These are phyloP conservation scores for Raffaelea ambrosiae DNA, from an alignment of 2,329 filamentous ascomycete species.

Conservation along the genomic window DNA sequence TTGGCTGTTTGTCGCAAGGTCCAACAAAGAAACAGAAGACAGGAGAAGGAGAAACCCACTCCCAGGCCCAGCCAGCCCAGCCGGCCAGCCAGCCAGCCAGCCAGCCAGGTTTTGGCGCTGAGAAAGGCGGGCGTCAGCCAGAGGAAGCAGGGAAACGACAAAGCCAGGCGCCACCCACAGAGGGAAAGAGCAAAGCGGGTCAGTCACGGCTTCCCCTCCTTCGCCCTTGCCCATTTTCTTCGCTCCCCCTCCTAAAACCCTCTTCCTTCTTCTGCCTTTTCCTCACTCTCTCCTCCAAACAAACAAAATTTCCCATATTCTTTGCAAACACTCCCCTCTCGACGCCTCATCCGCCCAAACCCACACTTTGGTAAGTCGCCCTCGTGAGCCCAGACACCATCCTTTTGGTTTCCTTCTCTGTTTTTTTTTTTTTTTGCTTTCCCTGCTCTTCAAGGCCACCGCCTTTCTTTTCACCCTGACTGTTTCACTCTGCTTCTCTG, in stretches of 20 bases:
- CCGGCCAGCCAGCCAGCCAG: no score
- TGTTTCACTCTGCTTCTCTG: constrained; percentile 5
- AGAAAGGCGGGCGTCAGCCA: no score
- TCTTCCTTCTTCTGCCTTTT: constrained; percentile 1
- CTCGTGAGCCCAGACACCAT: neutral
- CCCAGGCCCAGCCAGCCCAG: no score
- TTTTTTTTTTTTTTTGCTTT: neutral
- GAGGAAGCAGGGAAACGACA: no score
- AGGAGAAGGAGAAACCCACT: no score
- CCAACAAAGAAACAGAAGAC: no score
- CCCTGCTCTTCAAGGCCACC: neutral
- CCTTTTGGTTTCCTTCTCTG: neutral
- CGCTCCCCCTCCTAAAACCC: neutral
- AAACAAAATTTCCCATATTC: neutral
- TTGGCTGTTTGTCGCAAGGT: no score
- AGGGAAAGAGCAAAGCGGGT: no score
- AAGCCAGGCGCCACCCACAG: no score
- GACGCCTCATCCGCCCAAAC: neutral
- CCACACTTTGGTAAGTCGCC: neutral
- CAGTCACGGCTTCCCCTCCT: neutral
- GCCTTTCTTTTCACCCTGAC: neutral
- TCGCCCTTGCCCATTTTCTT: constrained; percentile 3
- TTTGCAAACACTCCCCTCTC: neutral
- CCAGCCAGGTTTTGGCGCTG: no score
- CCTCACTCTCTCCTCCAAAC: neutral